Base-by-base conservation (phyloP, 2,329 filamentous ascomycete species). In the Chrysoporthe puriensis region DNA sequence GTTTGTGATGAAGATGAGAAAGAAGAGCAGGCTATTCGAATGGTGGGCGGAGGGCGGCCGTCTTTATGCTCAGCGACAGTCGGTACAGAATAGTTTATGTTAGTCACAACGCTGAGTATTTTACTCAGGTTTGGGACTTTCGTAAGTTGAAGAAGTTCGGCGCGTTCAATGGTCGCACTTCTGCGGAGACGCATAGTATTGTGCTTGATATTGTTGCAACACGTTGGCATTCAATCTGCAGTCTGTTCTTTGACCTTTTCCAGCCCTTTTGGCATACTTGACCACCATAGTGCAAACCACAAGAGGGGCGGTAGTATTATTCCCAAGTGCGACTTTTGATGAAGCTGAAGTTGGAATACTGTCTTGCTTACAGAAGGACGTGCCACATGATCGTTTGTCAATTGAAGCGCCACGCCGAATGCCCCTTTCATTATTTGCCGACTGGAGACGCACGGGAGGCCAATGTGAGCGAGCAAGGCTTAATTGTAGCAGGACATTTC, bases 1-100 rank as follows among this genome's bases (percentile, higher is more conserved):
- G 67, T 64, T 66, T 64, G 63, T 66, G 68, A 66, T 70, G 62
- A 66, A 64, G 73, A 66, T 71, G 73, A 70, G 72, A 72, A 69
- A 64, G 64, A 68, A n/a, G 42, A 3, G 21, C 26, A 18, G 60
- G 11, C 16, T 34, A 2, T 52, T 21, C 34, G 14, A 13, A n/a
- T 42, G 61, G 36, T 46, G 7, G 32, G 26, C 2, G 26, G 16
- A 40, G 58, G 54, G 32, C 34, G n/a, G 64, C 72, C 61, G 72
- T 74, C 74, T 76, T 73, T 68, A 69, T 63, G 70, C 68, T 66
- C 18, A 16, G 18, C 16, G 32, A 21, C 32, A 11, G 18, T n/a
- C 3, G 44, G 16, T 44, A 7, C 21, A 21, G 42, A 61, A 11
- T 2, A 13, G 32, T 9, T 40, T 9, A 7, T 46, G 2, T 13